phyloP scores from a whole-genome alignment of 2,329 filamentous ascomycete species.

The Venturia effusa region DNA sequence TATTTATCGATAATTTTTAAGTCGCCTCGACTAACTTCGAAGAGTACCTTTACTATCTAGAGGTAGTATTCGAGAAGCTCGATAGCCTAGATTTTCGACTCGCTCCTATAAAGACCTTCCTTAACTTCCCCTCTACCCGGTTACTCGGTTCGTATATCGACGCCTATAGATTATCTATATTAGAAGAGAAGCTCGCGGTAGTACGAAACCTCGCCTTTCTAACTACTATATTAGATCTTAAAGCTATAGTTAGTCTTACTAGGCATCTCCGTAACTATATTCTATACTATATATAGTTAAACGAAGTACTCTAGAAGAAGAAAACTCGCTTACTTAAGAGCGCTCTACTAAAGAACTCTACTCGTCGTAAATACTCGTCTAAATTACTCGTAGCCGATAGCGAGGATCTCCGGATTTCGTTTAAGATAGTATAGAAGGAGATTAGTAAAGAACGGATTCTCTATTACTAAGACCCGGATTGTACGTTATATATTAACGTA shows the following conservation, averaged over 20 bases:
- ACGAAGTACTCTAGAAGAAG: not conserved
- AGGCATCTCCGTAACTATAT: not conserved
- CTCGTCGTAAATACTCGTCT: not conserved
- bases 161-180: no score
- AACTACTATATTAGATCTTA: not conserved
- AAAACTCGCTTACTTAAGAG: not conserved
- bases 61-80: not conserved
- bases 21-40: not conserved
- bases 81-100: not conserved
- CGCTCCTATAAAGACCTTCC: not conserved
- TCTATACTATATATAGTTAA: not conserved
- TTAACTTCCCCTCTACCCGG: not conserved
- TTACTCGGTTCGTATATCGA: not conserved
- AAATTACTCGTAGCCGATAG: not conserved
- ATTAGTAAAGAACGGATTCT: not conserved
- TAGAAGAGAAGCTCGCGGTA: not conserved
- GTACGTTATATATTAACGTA: no score
- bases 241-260: not conserved
- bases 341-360: not conserved
- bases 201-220: not conserved
- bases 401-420: not conserved
- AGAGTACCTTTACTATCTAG: not conserved
- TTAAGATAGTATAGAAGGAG: not conserved
- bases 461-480: not conserved
- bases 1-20: not conserved